Percentiles rank a stretch among this genome's conserved stretches.
Conservation (phyloP, 805 yeast genomes). For the Suhomyces vadensis region DNA sequence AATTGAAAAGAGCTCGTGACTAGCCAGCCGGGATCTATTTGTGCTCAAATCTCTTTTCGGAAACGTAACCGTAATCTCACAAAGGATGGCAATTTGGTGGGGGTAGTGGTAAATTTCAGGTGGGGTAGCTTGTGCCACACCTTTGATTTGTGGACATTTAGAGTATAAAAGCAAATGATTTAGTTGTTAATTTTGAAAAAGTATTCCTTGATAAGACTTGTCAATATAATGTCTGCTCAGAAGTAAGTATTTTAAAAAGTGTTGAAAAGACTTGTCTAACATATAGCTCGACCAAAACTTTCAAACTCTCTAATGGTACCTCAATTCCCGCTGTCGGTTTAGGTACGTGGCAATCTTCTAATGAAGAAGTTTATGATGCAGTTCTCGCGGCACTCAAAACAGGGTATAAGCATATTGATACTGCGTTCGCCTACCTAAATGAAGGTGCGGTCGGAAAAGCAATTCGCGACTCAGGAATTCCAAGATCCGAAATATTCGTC, state of each 20-base stretch:
- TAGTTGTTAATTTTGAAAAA: too few relatives aligned
- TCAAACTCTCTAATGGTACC: constrained; percentile 11
- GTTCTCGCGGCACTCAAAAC: constrained; percentile 51
- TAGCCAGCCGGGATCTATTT: too few relatives aligned
- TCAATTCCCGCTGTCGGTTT: constrained; percentile 20
- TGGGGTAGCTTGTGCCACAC: too few relatives aligned
- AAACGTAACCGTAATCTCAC: too few relatives aligned
- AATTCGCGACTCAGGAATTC: constrained; percentile 56
- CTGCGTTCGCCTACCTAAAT: constrained; percentile 67
- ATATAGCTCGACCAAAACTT: constrained; percentile 1
- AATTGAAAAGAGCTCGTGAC: too few relatives aligned
- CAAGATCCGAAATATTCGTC: constrained; percentile 63
- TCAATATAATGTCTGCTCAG: background rate
- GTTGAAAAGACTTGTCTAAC: background rate
- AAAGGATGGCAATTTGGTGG: too few relatives aligned
- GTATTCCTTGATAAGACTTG: too few relatives aligned
- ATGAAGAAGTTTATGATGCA: constrained; percentile 14
- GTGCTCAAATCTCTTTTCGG: too few relatives aligned
- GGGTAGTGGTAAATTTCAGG: too few relatives aligned
- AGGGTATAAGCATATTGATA: constrained; percentile 77
- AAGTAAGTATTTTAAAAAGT: background rate
- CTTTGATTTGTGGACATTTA: too few relatives aligned
- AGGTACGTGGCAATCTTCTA: constrained; percentile 20
- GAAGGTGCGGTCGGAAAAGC: constrained; percentile 63
- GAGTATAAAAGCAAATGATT: too few relatives aligned